Evolutionary conservation across 176 grass and related monocot species (phyloP).

Genomic region (Canna indica): DNA sequence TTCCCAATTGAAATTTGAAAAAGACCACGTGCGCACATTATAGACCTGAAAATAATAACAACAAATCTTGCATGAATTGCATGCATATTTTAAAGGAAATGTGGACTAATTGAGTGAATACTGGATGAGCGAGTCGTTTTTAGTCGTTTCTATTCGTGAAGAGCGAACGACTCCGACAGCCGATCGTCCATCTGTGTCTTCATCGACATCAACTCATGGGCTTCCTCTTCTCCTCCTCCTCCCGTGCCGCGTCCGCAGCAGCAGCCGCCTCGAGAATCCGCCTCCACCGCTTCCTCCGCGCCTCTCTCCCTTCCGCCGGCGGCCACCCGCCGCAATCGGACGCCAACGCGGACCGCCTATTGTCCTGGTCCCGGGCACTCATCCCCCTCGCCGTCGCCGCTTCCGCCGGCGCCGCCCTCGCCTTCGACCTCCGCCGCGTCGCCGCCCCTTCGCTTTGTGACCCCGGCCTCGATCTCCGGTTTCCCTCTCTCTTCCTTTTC

Average conservation of each 20-base stretch:
- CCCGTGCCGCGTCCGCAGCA: constrained; percentile 8
- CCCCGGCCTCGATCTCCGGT: constrained; percentile 4
- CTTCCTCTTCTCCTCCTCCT: neutral
- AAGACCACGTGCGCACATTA: no score
- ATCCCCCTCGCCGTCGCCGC: constrained; percentile 2
- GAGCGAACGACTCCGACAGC: no score
- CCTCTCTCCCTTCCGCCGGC: neutral
- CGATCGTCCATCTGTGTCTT: no score
- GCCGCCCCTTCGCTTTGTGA: neutral
- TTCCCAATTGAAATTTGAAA: no score
- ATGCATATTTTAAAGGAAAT: no score
- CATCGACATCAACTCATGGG: neutral
- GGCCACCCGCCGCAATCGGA: neutral
- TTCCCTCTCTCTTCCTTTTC: neutral
- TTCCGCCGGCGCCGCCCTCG: neutral
- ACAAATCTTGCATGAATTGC: no score
- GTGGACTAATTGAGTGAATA: no score
- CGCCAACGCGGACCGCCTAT: neutral
- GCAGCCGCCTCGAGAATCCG: neutral
- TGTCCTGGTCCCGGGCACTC: neutral
- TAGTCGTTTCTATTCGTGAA: no score
- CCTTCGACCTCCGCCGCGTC: neutral
- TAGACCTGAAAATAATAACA: no score
- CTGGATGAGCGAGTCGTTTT: no score
- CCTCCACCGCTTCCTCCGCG: neutral